phyloP scores from a whole-genome alignment of 495 filamentous ascomycete species.

The Thermothielavioides terrestris region DNA sequence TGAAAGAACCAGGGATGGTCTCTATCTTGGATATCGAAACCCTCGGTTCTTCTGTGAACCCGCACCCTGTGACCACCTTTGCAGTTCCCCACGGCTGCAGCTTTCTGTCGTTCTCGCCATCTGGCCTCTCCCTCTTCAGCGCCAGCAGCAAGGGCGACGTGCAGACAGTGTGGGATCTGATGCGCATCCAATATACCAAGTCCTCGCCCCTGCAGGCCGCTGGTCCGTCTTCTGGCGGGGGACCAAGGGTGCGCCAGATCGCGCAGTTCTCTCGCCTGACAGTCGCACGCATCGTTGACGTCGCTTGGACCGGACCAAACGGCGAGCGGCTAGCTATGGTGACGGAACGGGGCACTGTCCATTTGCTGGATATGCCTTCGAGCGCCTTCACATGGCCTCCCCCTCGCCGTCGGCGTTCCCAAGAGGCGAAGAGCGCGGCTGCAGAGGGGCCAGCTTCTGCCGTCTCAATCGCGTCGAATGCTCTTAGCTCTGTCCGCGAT shows the following conservation, averaged over 20 bases:
- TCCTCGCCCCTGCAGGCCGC: constrained; percentile 41
- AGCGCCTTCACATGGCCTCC: constrained; percentile 86
- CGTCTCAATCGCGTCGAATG: constrained; percentile 47
- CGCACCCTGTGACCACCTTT: constrained; percentile 69
- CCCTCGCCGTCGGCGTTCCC: constrained; percentile 51
- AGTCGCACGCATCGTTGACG: constrained; percentile 78
- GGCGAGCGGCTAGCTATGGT: constrained; percentile 77
- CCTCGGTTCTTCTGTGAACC: constrained; percentile 39
- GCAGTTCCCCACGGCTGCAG: constrained; percentile 77
- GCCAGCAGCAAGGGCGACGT: constrained; percentile 89
- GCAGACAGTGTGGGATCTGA: constrained; percentile 86
- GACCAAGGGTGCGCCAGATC: constrained; percentile 62
- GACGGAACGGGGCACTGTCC: constrained; percentile 87
- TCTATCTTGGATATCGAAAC: constrained; percentile 75
- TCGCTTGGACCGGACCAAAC: constrained; percentile 75
- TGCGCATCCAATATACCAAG: constrained; percentile 56
- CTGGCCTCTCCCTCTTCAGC: constrained; percentile 73
- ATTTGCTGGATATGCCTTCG: constrained; percentile 77
- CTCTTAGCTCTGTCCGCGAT: constrained; percentile 59
- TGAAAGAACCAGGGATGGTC: constrained; percentile 66
- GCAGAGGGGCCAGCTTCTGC: constrained; percentile 39
- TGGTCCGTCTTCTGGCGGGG: constrained; percentile 22
- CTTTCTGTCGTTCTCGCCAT: constrained; percentile 81
- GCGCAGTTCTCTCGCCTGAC: constrained; percentile 85
- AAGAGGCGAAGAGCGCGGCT: constrained; percentile 31